A percentile compares a stretch with the other conserved stretches of the same genome.
phyloP scores from a whole-genome alignment of 2,329 filamentous ascomycete genomes.

The Xylariaceae sp. region DNA sequence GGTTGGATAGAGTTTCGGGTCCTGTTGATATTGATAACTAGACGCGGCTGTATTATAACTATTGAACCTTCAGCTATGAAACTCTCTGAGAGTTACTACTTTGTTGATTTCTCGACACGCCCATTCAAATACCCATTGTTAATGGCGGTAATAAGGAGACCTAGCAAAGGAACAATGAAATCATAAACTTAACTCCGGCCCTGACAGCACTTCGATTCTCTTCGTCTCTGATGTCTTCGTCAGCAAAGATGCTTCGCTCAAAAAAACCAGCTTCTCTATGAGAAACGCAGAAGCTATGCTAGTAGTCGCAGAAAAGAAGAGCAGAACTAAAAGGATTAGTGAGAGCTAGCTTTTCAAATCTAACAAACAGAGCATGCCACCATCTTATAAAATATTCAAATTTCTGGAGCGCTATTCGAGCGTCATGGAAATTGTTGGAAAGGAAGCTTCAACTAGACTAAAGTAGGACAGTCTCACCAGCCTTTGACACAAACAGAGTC shows the following conservation, averaged over 20 bases:
- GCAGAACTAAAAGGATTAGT: neutral
- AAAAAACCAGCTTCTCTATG: neutral
- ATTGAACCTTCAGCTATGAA: no score
- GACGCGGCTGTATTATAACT: no score
- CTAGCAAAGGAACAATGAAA: neutral
- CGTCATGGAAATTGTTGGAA: neutral
- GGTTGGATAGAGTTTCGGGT: no score
- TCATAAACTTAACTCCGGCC: no score
- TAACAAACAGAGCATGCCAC: neutral
- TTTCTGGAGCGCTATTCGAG: neutral
- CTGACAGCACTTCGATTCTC: neutral
- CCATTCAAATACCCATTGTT: neutral
- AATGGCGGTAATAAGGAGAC: neutral
- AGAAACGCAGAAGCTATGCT: no score
- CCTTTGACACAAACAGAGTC: neutral
- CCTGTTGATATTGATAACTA: no score
- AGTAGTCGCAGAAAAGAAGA: no score
- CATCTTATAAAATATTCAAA: neutral
- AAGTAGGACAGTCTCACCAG: neutral
- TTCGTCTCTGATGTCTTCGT: neutral
- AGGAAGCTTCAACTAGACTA: neutral
- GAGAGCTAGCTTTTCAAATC: neutral
- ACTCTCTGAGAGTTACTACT: no score
- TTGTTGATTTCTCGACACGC: neutral
- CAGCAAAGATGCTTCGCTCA: no score